phyloP scores from a whole-genome alignment of 257 asterid genomes.

The Leonotis leonurus region DNA sequence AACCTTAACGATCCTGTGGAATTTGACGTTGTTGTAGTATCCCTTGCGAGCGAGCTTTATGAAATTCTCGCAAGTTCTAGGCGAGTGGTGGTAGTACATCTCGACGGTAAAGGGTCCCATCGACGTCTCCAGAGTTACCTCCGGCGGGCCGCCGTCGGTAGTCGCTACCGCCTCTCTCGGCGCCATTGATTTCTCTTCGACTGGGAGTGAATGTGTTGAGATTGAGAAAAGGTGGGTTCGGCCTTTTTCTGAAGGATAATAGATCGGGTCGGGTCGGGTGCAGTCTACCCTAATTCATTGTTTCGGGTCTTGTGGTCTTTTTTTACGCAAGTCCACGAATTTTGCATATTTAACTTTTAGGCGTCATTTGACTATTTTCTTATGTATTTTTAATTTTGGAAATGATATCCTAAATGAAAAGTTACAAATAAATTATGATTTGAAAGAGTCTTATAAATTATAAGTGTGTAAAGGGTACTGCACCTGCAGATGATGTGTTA shows the following conservation, averaged over 20 bases:
- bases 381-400: too few relatives aligned
- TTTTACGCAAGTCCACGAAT: too few relatives aligned
- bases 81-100: slow-evolving; percentile 95
- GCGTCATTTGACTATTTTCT: too few relatives aligned
- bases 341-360: too few relatives aligned
- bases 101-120: slow-evolving; percentile 87
- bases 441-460: too few relatives aligned
- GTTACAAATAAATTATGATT: too few relatives aligned
- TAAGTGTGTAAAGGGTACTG: too few relatives aligned
- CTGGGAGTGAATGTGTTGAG: neutral
- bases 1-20: slow-evolving; percentile 92
- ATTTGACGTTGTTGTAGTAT: slow-evolving; percentile 76
- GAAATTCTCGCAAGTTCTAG: slow-evolving; percentile 90
- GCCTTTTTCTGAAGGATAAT: neutral
- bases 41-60: slow-evolving; percentile 88
- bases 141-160: slow-evolving; percentile 77
- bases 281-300: too few relatives aligned
- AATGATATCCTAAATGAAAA: too few relatives aligned
- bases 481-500: too few relatives aligned
- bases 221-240: neutral
- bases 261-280: too few relatives aligned
- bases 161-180: slow-evolving; percentile 34
- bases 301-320: too few relatives aligned
- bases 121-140: slow-evolving; percentile 90
- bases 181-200: slow-evolving; percentile 20